A percentile compares a stretch with the other conserved stretches of the same genome.
These are phyloP conservation scores for Sporisorium reilianum DNA, from an alignment of 1,284 basidiomycete genomes.

Conservation along the genomic window DNA sequence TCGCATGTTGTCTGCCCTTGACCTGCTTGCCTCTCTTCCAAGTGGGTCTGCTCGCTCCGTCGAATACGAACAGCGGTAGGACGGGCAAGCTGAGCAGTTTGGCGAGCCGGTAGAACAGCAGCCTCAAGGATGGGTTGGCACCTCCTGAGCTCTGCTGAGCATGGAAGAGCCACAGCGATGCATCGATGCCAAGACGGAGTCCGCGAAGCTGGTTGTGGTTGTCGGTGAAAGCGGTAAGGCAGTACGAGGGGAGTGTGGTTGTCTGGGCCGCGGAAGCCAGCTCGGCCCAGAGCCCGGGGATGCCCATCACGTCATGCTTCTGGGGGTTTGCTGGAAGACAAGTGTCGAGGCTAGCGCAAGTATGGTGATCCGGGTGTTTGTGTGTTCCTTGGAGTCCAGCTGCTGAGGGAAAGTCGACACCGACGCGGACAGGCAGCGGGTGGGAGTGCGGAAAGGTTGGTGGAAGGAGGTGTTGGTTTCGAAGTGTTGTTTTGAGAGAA, in stretches of 20 bases:
- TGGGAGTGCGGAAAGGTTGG: constrained; percentile 7
- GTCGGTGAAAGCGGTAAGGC: constrained; percentile 31
- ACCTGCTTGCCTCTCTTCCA: constrained; percentile 84
- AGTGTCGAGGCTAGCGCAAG: not conserved
- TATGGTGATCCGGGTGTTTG: not conserved
- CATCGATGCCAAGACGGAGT: constrained; percentile 61
- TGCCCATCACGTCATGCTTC: constrained; percentile 51
- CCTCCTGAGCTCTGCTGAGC: constrained; percentile 70
- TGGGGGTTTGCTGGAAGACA: not conserved
- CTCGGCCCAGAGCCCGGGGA: constrained; percentile 61
- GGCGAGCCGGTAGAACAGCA: constrained; percentile 74
- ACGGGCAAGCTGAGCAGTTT: constrained; percentile 82
- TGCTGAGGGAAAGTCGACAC: not conserved
- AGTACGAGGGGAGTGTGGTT: constrained; percentile 44
- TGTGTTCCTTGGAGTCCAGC: not conserved
- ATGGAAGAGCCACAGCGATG: constrained; percentile 72
- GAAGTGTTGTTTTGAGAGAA: constrained; percentile 7
- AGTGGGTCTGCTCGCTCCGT: constrained; percentile 85
- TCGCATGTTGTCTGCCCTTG: constrained; percentile 69
- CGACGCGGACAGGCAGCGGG: not conserved
- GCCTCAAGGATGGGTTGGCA: constrained; percentile 71
- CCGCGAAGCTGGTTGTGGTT: constrained; percentile 30
- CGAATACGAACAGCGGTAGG: constrained; percentile 91
- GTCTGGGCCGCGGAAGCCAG: constrained; percentile 47
- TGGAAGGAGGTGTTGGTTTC: constrained; percentile 10